Percentiles rank a stretch among this genome's conserved stretches.
Conservation (phyloP, 1,284 basidiomycete genomes). For the Ceratobasidium sp. region DNA sequence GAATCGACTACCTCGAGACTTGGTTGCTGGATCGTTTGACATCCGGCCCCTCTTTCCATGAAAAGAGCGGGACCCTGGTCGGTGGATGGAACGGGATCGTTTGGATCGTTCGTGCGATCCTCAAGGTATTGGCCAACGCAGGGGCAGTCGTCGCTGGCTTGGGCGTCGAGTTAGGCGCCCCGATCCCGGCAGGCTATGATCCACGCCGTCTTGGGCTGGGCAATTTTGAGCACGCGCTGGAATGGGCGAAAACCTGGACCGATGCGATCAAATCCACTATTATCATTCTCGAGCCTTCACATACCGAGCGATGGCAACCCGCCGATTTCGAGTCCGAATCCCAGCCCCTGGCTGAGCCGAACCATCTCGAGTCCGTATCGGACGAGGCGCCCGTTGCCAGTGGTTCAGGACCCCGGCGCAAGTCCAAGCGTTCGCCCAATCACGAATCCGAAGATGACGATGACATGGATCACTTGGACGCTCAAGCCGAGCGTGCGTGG, state of each 20-base stretch:
- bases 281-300: not conserved
- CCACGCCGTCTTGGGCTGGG: not conserved
- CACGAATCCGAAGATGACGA: too few relatives aligned
- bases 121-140: not conserved
- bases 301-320: not conserved
- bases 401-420: too few relatives aligned
- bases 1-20: not conserved
- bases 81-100: not conserved
- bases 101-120: not conserved
- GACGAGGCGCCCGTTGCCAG: too few relatives aligned
- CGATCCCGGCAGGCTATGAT: not conserved
- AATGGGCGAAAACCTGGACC: not conserved
- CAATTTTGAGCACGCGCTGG: not conserved
- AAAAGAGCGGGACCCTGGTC: not conserved
- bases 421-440: too few relatives aligned
- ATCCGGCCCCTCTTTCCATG: not conserved
- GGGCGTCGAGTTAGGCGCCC: not conserved
- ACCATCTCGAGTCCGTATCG: not conserved
- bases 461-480: too few relatives aligned
- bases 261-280: not conserved
- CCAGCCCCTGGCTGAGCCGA: not conserved
- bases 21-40: not conserved
- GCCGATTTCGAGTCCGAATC: not conserved
- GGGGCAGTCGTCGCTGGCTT: not conserved
- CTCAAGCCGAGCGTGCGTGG: too few relatives aligned